A percentile compares a stretch with the other conserved stretches of the same genome.
Evolutionary conservation across 257 asterid genomes (phyloP).

Genomic region (Solanum piurae): DNA sequence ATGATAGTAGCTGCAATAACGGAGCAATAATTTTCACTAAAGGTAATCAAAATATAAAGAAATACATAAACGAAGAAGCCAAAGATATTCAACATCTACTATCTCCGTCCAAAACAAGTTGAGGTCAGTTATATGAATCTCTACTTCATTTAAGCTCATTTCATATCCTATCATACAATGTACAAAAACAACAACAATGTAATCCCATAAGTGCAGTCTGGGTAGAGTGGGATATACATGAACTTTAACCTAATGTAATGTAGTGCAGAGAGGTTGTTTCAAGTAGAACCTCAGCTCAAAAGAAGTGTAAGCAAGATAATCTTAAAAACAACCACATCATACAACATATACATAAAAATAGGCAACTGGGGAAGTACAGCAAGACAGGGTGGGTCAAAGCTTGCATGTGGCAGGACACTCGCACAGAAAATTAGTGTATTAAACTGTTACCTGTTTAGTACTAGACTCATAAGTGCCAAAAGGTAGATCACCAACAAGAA

Average conservation of each 20-base stretch:
- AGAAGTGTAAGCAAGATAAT: neutral
- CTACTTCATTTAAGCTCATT: neutral
- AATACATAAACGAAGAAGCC: neutral
- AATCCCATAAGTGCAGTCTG: neutral
- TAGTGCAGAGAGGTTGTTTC: neutral
- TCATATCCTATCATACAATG: neutral
- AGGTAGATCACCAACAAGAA: slow-evolving; percentile 83
- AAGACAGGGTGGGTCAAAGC: neutral
- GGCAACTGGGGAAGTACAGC: neutral
- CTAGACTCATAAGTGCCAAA: slow-evolving; percentile 86
- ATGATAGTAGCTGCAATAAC: neutral
- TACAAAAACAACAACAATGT: neutral
- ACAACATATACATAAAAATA: neutral
- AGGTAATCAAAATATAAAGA: neutral
- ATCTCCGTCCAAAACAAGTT: neutral
- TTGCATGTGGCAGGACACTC: neutral
- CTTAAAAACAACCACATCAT: neutral
- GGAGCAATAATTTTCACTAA: neutral
- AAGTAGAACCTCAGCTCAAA: neutral
- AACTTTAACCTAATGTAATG: no score
- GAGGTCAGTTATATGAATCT: neutral
- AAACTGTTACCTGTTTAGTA: slow-evolving; percentile 44
- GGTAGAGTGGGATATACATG: neutral
- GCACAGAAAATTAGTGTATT: neutral
- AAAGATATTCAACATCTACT: neutral